Conservation (phyloP, 2,329 filamentous ascomycete species). For the Talaromyces sp. region DNA sequence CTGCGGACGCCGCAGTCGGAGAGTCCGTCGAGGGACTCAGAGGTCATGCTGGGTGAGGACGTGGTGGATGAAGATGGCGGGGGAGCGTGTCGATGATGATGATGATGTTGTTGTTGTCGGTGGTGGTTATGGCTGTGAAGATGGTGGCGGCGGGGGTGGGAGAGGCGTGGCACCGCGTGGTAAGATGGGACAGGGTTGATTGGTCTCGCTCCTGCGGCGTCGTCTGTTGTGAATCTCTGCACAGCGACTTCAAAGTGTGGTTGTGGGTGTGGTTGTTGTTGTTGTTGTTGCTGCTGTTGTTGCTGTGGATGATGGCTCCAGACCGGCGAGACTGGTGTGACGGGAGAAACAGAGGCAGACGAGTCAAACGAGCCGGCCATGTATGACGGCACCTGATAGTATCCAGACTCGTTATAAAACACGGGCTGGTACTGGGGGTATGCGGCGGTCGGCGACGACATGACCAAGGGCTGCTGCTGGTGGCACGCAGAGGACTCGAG, state of each 20-base stretch:
- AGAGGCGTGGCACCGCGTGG: background rate
- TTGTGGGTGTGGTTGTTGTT: background rate
- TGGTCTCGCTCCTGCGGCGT: background rate
- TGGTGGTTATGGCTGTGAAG: background rate
- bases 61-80: background rate
- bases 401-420: background rate
- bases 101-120: background rate
- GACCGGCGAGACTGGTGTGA: background rate
- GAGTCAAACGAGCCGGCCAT: background rate
- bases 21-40: conserved; percentile 12
- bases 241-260: background rate
- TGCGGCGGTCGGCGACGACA: background rate
- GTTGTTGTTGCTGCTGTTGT: background rate
- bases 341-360: background rate
- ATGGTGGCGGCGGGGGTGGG: background rate
- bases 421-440: background rate
- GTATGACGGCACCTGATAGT: background rate
- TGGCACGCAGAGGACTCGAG: background rate
- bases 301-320: background rate
- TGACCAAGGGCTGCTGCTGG: background rate
- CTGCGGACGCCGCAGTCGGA: conserved; percentile 27
- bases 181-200: background rate
- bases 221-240: background rate
- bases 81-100: too few relatives aligned
- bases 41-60: background rate